These are phyloP conservation scores for Setaria viridis DNA, from an alignment of 202 grass and related monocot genomes.

Conservation along the genomic window DNA sequence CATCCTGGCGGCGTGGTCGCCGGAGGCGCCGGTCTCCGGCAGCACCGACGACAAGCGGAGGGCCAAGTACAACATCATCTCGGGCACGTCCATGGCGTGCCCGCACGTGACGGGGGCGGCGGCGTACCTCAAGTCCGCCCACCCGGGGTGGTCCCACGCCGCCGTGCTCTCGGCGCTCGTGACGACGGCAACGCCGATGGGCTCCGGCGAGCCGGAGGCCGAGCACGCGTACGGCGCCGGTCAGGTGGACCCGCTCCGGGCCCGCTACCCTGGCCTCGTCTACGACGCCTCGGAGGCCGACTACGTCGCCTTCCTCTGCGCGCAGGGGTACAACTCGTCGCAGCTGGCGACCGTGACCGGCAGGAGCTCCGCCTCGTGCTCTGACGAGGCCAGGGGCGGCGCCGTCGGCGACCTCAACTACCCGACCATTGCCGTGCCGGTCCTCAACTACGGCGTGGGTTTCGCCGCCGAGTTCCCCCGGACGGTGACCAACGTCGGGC, in stretches of 20 bases:
- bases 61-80: conserved; percentile 41
- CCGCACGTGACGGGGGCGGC: conserved; percentile 53
- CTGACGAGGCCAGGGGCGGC: background rate
- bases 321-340: conserved; percentile 32
- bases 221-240: conserved; percentile 35
- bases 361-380: background rate
- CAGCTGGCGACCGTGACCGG: conserved; percentile 24
- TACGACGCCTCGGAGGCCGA: conserved; percentile 31
- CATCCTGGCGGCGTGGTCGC: conserved; percentile 43
- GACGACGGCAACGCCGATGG: conserved; percentile 34
- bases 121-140: conserved; percentile 50
- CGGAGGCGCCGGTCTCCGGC: background rate
- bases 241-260: background rate
- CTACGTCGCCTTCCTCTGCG: conserved; percentile 39
- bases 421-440: conserved; percentile 44
- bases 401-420: conserved; percentile 39
- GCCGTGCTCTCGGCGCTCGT: conserved; percentile 55
- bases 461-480: conserved; percentile 38
- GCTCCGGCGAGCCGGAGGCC: background rate
- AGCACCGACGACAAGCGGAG: background rate
- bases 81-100: conserved; percentile 66
- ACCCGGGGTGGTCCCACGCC: conserved; percentile 54
- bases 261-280: conserved; percentile 17
- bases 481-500: conserved; percentile 51
- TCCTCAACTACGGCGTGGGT: conserved; percentile 23